Conservation (phyloP, 164 flowering plant genomes). For the Magnolia kwangsiensis region DNA sequence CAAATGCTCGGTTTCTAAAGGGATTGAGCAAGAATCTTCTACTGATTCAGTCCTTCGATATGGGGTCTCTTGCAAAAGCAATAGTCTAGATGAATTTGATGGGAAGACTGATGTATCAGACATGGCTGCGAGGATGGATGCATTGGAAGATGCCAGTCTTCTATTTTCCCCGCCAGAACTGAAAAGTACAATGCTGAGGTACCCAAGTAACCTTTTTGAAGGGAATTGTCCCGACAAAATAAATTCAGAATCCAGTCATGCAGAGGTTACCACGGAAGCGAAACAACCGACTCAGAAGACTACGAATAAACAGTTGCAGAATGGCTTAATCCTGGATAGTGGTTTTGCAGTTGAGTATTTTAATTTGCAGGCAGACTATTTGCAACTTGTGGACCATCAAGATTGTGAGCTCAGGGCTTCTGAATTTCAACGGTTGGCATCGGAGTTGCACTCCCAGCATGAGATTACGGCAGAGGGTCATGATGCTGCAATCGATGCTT, state of each 20-base stretch:
- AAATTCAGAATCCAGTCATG: constrained; percentile 23
- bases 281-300: constrained; percentile 27
- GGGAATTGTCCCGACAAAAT: constrained; percentile 25
- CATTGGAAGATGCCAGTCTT: constrained; percentile 57
- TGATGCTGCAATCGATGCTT: constrained; percentile 82
- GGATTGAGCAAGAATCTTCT: constrained; percentile 37
- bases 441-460: constrained; percentile 61
- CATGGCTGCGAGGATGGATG: constrained; percentile 36
- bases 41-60: constrained; percentile 16
- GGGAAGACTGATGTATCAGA: constrained; percentile 47
- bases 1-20: constrained; percentile 37
- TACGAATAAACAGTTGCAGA: constrained; percentile 15
- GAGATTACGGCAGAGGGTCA: constrained; percentile 60
- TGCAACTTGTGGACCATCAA: constrained; percentile 61
- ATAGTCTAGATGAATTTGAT: constrained; percentile 43
- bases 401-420: constrained; percentile 78
- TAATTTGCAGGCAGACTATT: constrained; percentile 68
- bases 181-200: constrained; percentile 37
- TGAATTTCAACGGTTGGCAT: constrained; percentile 73
- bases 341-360: constrained; percentile 43
- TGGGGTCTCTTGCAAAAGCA: constrained; percentile 33
- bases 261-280: constrained; percentile 29
- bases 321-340: constrained; percentile 39
- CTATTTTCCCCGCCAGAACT: constrained; percentile 75
- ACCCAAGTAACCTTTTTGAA: constrained; percentile 20